Base-by-base conservation (phyloP, 306 rosid genomes). In the Lupinus albus region DNA sequence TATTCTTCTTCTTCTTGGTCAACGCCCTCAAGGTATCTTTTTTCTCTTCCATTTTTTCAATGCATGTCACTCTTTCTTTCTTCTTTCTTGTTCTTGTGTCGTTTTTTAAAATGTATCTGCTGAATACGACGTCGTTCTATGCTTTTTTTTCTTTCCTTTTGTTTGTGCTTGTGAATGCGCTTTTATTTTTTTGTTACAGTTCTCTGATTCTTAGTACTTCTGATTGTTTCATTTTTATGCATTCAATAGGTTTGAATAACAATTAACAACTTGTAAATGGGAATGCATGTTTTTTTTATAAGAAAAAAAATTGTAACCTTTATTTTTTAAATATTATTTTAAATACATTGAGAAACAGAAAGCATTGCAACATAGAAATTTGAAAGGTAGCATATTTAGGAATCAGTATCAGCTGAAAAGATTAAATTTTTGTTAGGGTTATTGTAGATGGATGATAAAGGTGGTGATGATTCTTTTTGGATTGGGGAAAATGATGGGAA, bases 401-500 rank as follows among this genome's bases (percentile, higher is more conserved):
- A 42, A 38, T 38, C 44, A 8, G 44, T 38, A 38, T 55, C 60
- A 30, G 68, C 13, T 33, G 76, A 57, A 44, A 15, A 66, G 20
- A 55, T 76, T 76, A 42, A 33, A 7, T 25, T 25, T 25, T 25
- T 21, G 1, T 54, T n/a, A 15, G 16, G 58, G 21, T 32, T 56
- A 25, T 77, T 55, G 16, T 77, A 36, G 59, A 65, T 71, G 74
- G 64, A 14, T 58, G 69, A 11, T 39, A 28, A n/a, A 58, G 30
- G 13, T 6, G 11, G 46, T 48, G 63, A 0, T 17, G 61, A 13
- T 15, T 12, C 74, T 30, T 64, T 71, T 53, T 84, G 85, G 88
- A 3, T 62, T 6, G 85, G 41, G 74, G 83, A 80, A 57, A 50
- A 38, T 55, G 64, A 78, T 68, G 78, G 75, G 28, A 36, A 54